Conservation (phyloP, 176 grass and related monocot genomes). For the Juncus effusus region DNA sequence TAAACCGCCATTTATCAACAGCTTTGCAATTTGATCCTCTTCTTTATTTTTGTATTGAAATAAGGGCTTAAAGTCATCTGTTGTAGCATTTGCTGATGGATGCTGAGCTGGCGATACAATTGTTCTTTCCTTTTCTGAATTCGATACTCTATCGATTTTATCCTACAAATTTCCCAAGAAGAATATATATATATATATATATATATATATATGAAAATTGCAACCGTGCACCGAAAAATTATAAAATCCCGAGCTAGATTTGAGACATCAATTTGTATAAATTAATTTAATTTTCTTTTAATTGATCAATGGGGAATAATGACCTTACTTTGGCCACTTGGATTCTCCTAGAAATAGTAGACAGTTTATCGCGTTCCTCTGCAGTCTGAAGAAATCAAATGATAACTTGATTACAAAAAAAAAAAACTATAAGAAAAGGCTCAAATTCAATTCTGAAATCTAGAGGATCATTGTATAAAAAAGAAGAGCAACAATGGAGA, state of each 20-base stretch:
- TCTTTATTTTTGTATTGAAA: slow-evolving; percentile 40
- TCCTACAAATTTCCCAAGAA: slow-evolving; percentile 30
- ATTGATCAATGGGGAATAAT: background rate
- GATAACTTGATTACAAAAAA: background rate
- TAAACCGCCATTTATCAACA: slow-evolving; percentile 64
- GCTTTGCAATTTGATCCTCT: slow-evolving; percentile 1
- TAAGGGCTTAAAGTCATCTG: slow-evolving; percentile 53
- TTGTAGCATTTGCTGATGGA: slow-evolving; percentile 33
- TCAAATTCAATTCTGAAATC: background rate
- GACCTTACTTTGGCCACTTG: slow-evolving; percentile 46
- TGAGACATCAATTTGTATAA: no score
- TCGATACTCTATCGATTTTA: slow-evolving; percentile 51
- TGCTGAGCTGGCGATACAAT: slow-evolving; percentile 56
- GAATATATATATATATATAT: background rate
- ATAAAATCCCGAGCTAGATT: background rate
- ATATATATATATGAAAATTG: background rate
- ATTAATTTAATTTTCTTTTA: no score
- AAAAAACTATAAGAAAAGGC: slow-evolving; percentile 1
- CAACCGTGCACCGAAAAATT: background rate
- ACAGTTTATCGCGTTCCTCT: slow-evolving; percentile 49
- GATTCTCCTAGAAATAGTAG: slow-evolving; percentile 56
- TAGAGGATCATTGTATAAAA: background rate
- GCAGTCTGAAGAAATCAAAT: slow-evolving; percentile 27
- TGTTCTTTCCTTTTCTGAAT: slow-evolving; percentile 34
- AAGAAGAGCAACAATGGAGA: slow-evolving; percentile 8